A percentile compares a stretch with the other conserved stretches of the same genome.
Evolutionary conservation across 257 asterid species (phyloP).

Genomic region (Sherardia arvensis): DNA sequence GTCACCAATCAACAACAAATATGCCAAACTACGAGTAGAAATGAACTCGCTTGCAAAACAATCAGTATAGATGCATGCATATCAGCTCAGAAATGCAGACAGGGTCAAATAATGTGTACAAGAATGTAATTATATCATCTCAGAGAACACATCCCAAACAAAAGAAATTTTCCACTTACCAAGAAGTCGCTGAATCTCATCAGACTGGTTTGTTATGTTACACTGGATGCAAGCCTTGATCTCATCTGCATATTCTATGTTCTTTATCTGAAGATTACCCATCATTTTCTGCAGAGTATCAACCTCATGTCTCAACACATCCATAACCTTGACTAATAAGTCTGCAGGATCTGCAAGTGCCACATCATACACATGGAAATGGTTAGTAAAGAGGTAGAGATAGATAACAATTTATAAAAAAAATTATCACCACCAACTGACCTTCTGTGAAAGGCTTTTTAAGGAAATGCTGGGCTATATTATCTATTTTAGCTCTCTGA

Average conservation of each 20-base stretch:
- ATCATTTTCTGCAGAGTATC: slow-evolving; percentile 42
- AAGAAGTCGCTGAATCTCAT: slow-evolving; percentile 60
- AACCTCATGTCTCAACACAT: slow-evolving; percentile 63
- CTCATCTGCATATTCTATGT: slow-evolving; percentile 62
- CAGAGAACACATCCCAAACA: not conserved
- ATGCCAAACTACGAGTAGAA: not conserved
- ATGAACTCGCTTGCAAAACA: not conserved
- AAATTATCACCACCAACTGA: slow-evolving; percentile 15
- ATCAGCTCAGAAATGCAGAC: not conserved
- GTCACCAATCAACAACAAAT: not conserved
- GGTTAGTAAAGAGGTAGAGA: not conserved
- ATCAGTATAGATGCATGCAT: not conserved
- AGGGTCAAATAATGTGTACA: not conserved
- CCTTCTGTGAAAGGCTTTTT: slow-evolving; percentile 72
- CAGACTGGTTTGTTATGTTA: slow-evolving; percentile 57
- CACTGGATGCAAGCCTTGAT: slow-evolving; percentile 51
- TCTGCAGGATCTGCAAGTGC: slow-evolving; percentile 45
- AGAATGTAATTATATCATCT: not conserved
- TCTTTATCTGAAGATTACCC: slow-evolving; percentile 55
- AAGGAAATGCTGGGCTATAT: slow-evolving; percentile 39
- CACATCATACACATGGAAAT: slow-evolving; percentile 10
- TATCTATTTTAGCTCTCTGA: slow-evolving; percentile 56
- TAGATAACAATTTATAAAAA: not conserved
- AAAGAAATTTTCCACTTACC: slow-evolving; percentile 35
- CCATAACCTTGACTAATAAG: slow-evolving; percentile 54